These are phyloP conservation scores for Diaporthe sp. DNA, from an alignment of 2,329 filamentous ascomycete genomes.

Conservation along the genomic window DNA sequence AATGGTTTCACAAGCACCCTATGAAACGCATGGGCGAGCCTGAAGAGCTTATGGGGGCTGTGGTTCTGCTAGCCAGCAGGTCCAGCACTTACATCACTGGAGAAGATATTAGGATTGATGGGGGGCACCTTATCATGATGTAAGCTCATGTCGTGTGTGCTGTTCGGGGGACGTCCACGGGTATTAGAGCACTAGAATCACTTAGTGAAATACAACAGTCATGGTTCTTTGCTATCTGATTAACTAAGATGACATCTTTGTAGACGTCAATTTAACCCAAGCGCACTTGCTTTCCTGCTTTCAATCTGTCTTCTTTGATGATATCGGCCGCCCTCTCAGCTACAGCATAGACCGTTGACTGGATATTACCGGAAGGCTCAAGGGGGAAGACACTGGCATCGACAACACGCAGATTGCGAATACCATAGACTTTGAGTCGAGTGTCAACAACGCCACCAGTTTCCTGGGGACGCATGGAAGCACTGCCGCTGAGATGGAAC, in stretches of 20 bases:
- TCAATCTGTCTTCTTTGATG: slow-evolving; percentile 31
- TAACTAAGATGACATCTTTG: neutral
- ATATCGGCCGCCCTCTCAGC: slow-evolving; percentile 41
- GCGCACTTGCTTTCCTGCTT: neutral
- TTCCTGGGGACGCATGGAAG: slow-evolving; percentile 42
- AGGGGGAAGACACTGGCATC: slow-evolving; percentile 46
- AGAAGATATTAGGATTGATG: slow-evolving; percentile 73
- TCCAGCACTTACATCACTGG: slow-evolving; percentile 77
- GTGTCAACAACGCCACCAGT: slow-evolving; percentile 42
- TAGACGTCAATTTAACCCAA: neutral
- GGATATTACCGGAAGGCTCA: slow-evolving; percentile 38
- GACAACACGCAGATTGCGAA: slow-evolving; percentile 39
- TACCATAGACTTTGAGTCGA: slow-evolving; percentile 39
- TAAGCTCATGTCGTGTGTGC: neutral
- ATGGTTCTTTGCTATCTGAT: neutral
- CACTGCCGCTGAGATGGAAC: slow-evolving; percentile 23
- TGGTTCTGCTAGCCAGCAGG: slow-evolving; percentile 69
- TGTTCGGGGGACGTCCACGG: no score
- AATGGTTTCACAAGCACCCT: slow-evolving; percentile 70
- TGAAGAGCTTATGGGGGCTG: slow-evolving; percentile 70
- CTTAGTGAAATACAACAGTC: neutral
- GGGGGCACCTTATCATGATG: slow-evolving; percentile 49
- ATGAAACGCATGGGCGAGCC: slow-evolving; percentile 73
- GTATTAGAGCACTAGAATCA: neutral
- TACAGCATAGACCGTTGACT: slow-evolving; percentile 50